These are phyloP conservation scores for Pseudogymnoascus sp. DNA, from an alignment of 2,329 filamentous ascomycete genomes.

Conservation along the genomic window DNA sequence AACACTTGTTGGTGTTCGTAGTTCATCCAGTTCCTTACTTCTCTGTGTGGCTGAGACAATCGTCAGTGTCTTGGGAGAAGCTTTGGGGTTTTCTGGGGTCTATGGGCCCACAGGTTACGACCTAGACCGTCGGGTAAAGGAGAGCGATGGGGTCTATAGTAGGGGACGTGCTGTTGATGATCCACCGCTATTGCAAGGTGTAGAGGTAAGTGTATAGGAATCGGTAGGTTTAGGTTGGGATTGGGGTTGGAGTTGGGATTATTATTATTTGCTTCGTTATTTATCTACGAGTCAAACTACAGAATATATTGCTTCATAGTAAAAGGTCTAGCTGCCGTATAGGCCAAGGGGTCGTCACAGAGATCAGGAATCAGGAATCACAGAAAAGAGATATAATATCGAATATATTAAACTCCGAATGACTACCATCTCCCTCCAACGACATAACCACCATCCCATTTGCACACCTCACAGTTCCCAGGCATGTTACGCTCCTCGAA, in stretches of 20 bases:
- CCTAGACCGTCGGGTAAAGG: too few species aligned
- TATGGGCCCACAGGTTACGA: too few species aligned
- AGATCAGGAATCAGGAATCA: neutral
- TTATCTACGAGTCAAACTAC: neutral
- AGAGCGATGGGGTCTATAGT: too few species aligned
- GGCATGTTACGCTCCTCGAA: neutral
- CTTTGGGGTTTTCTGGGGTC: too few species aligned
- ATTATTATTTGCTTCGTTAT: neutral
- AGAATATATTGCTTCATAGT: neutral
- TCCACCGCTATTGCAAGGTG: too few species aligned
- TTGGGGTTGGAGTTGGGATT: too few species aligned
- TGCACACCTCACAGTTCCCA: constrained; percentile 5
- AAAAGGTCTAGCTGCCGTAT: neutral
- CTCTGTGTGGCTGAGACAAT: too few species aligned
- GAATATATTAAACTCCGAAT: constrained; percentile 8
- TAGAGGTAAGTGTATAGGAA: too few species aligned
- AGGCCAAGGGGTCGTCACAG: neutral
- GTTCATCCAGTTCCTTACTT: neutral
- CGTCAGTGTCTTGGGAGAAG: too few species aligned
- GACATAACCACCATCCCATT: constrained; percentile 3
- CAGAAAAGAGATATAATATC: neutral
- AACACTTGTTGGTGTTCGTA: neutral
- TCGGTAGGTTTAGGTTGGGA: too few species aligned
- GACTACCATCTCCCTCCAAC: constrained; percentile 1
- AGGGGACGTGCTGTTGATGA: too few species aligned